Evolutionary conservation across 2,329 filamentous ascomycete genomes (phyloP), one percentile per base, ranked within the genome.

Genomic region (Fusarium marasasianum): DNA sequence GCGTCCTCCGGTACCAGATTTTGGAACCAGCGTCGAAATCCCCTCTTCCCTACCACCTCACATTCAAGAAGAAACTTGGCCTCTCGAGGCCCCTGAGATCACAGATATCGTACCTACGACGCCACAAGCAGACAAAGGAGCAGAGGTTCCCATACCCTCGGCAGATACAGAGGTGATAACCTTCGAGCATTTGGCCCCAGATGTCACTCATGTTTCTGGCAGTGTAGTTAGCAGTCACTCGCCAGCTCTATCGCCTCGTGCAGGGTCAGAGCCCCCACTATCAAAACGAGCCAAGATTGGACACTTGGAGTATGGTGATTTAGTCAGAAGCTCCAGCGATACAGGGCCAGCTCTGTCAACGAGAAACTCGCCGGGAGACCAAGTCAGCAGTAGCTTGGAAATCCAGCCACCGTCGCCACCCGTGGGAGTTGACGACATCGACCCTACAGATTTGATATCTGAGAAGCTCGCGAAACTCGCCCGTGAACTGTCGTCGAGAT

Each of bases 331-430:
- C 66, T 75, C 76, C 13, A 83, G 80, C 67, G 81, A 82, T 63
- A 76, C 76, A 9, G 78, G 75, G 5, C 79, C 75, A 14, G 24
- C 58, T 13, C 38, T 59, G 15, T 71, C 74, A 60, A 37, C 71
- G 29, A 54, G 74, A 45, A 63, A 44, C 51, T 63, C 72, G 1
- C 68, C 72, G 11, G 54, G 57, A 13, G 72, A 71, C 10, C 63
- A 76, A 33, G 55, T 80, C 40, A 79, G 79, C 54, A 74, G 79
- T 35, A 80, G 80, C 33, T 80, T 89, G 11, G 86, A 88, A 51
- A 89, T 93, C 54, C 81, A 82, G 6, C 83, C 91, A 0, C 87
- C 88, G 0, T 86, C 85, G 1, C 91, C 92, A 0, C 80, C 85
- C 8, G 83, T 87, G 3, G 87, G 86, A 8, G 80, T 82, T 22